Conservation (phyloP, 2,329 filamentous ascomycete species). For the Botrytis pseudocinerea region DNA sequence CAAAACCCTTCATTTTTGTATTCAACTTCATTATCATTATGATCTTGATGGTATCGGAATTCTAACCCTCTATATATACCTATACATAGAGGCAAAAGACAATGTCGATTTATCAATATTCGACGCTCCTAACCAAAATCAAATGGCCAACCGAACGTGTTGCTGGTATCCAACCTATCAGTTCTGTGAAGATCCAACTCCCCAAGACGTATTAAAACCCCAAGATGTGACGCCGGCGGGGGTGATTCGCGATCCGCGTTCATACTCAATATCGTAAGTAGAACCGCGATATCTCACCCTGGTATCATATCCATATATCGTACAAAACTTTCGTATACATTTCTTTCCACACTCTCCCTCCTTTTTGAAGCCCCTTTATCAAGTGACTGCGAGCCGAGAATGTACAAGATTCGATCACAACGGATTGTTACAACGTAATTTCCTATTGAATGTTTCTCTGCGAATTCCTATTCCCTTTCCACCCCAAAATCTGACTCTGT, state of each 20-base stretch:
- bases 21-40: background rate
- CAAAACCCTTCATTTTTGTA: background rate
- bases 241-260: background rate
- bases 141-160: background rate
- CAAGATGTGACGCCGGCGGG: slow-evolving; percentile 4
- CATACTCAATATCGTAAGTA: background rate
- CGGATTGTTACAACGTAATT: background rate
- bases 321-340: background rate
- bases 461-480: background rate
- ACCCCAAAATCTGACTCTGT: slow-evolving; percentile 2
- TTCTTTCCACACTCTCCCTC: background rate
- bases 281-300: slow-evolving; percentile 1
- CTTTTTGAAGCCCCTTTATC: background rate
- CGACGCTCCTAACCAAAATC: background rate
- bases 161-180: background rate
- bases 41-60: no score
- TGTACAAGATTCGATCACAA: no score
- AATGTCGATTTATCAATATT: background rate
- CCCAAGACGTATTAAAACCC: background rate
- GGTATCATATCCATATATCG: slow-evolving; percentile 13
- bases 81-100: background rate
- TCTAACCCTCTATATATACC: background rate
- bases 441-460: background rate
- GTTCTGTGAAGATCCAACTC: background rate
- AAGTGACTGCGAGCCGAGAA: background rate